Evolutionary conservation across 1,284 basidiomycete genomes (phyloP), one percentile per base, ranked within the genome.

Genomic region (Austroboletus niveus): DNA sequence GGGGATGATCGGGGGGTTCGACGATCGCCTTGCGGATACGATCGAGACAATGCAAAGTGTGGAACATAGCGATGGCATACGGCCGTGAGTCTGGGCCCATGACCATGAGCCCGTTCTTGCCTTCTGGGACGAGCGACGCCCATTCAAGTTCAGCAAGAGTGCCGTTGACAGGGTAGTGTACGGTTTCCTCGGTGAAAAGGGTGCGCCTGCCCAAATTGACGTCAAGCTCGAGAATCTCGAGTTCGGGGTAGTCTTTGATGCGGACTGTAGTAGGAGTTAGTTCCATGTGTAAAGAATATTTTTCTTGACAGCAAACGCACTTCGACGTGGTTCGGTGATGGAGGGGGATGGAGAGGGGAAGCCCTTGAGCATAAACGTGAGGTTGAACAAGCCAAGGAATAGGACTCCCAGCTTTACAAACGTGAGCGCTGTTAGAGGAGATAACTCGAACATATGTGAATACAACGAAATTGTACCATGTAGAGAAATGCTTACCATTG

Each of bases 171-270:
- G 57, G 49, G 43, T 71, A 70, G 38, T 69, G 68, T 3, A 47
- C 54, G 2, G 63, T 64, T 34, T 68, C 61, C 34, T 77, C n/a
- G 62, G 58, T 53, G 44, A 62, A 11, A 58, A 64, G 58, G 3
- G 36, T 45, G 11, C 32, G 47, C 2, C 42, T 11, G 30, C 31
- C 29, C 14, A 22, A 12, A 29, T 27, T 24, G 14, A 35, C 6
- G 52, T 59, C 52, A 40, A 65, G 53, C 1, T 64, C 63, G 43
- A 60, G 48, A 7, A 65, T 48, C 1, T 17, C 20, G 14, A 64
- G 39, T 3, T 47, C 34, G 3, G 56, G 59, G 20, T 52, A 17
- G 35, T 43, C 31, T 1, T 45, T 27, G 40, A 61, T 45, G 48
- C 15, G 59, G 20, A 63, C 61, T 63, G 36, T 15, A n/a, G 8